Evolutionary conservation across 768 basidiomycete species (phyloP).

Genomic region (Leccinum subgranulosum): DNA sequence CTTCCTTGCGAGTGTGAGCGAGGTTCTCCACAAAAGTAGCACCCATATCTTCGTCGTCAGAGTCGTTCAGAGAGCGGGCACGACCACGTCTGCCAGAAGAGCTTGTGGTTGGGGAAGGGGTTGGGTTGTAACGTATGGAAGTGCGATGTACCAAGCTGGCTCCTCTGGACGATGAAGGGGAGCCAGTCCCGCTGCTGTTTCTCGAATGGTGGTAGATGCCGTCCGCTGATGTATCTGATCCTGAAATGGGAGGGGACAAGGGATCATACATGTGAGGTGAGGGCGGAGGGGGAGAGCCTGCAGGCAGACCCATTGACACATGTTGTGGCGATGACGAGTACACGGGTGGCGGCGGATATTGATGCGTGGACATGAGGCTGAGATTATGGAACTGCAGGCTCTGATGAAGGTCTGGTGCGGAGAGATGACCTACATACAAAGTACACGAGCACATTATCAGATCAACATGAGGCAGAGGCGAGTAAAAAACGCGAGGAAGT

Average conservation of each 20-base stretch:
- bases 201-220: conserved; percentile 72
- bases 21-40: conserved; percentile 65
- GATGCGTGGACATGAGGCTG: conserved; percentile 66
- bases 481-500: conserved; percentile 40
- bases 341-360: conserved; percentile 58
- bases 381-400: conserved; percentile 59
- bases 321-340: conserved; percentile 62
- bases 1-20: conserved; percentile 78
- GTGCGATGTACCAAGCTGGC: conserved; percentile 75
- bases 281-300: conserved; percentile 68
- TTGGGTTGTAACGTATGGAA: conserved; percentile 71
- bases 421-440: conserved; percentile 58
- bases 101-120: conserved; percentile 72
- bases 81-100: conserved; percentile 66
- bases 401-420: conserved; percentile 66
- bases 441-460: conserved; percentile 56
- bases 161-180: conserved; percentile 73
- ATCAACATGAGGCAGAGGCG: conserved; percentile 58
- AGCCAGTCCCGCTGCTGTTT: conserved; percentile 72
- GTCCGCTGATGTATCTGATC: conserved; percentile 86
- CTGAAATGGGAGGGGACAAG: conserved; percentile 81
- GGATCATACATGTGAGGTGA: conserved; percentile 82
- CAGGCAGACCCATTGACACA: conserved; percentile 60
- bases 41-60: conserved; percentile 75
- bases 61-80: conserved; percentile 68